A percentile compares a stretch with the other conserved stretches of the same genome.
Evolutionary conservation across 2,329 filamentous ascomycete species (phyloP).

Genomic region (Paecilomyces variotii): DNA sequence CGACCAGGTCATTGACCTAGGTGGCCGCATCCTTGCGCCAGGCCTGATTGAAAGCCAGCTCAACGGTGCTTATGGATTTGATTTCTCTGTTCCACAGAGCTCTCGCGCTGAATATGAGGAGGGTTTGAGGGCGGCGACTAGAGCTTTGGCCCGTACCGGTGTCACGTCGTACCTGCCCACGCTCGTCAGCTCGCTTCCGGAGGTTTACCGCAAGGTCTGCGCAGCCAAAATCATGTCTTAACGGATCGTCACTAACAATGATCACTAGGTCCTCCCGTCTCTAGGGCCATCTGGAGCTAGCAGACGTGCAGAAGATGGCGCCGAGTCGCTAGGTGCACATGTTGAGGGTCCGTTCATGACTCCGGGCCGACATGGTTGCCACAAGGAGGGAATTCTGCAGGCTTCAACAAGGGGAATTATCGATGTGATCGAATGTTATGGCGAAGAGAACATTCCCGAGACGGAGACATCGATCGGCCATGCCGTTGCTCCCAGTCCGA

Average conservation of each 20-base stretch:
- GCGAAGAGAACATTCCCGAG: conserved; percentile 53
- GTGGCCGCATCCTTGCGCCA: conserved; percentile 73
- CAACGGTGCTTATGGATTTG: conserved; percentile 87
- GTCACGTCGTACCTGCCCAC: conserved; percentile 86
- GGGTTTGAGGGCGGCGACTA: conserved; percentile 64
- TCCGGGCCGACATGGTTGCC: conserved; percentile 76
- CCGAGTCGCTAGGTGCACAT: conserved; percentile 83
- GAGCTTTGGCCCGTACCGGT: conserved; percentile 63
- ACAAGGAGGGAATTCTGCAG: conserved; percentile 65
- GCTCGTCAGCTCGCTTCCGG: conserved; percentile 63
- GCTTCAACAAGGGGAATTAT: conserved; percentile 52
- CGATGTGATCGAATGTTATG: conserved; percentile 52
- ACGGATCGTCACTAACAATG: background rate
- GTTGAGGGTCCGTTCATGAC: conserved; percentile 85
- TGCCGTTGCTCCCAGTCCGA: conserved; percentile 21
- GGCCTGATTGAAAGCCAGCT: conserved; percentile 88
- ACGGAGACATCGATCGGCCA: background rate
- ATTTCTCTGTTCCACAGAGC: conserved; percentile 69
- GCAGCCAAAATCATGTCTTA: background rate
- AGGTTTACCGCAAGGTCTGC: conserved; percentile 68
- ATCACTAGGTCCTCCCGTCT: conserved; percentile 54
- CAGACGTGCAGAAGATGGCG: conserved; percentile 58
- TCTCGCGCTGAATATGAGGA: conserved; percentile 63
- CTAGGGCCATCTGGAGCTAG: conserved; percentile 61
- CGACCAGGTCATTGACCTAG: conserved; percentile 68